A percentile compares a stretch with the other conserved stretches of the same genome.
These are phyloP conservation scores for Penicillium sp. DNA, from an alignment of 2,329 filamentous ascomycete species.

Conservation along the genomic window DNA sequence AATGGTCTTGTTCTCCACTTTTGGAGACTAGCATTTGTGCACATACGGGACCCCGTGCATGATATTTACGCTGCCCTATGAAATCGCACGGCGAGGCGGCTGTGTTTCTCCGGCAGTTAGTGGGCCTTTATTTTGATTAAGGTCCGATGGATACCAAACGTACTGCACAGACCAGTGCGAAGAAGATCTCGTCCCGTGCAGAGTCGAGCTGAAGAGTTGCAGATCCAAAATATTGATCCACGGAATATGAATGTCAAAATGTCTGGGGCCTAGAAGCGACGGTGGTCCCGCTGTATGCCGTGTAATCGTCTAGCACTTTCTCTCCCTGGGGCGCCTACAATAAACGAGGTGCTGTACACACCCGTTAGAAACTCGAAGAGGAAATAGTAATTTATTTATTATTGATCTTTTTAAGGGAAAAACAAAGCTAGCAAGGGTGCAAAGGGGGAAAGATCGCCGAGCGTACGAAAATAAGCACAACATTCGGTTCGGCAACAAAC, in stretches of 20 bases:
- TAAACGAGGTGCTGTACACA: background rate
- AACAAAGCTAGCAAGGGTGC: background rate
- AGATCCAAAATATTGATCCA: background rate
- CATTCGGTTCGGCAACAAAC: background rate
- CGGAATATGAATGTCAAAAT: too few species aligned
- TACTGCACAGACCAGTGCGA: constrained; percentile 5
- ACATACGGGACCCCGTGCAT: background rate
- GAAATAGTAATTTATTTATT: background rate
- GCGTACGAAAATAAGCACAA: constrained; percentile 4
- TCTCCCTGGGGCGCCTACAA: too few species aligned
- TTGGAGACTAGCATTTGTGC: background rate
- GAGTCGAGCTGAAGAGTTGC: constrained; percentile 3
- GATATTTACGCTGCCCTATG: background rate
- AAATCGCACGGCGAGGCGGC: background rate
- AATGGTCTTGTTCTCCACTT: constrained; percentile 2
- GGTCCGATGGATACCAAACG: background rate
- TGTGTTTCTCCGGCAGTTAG: background rate
- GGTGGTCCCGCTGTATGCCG: too few species aligned
- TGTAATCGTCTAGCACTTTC: too few species aligned
- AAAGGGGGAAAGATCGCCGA: background rate
- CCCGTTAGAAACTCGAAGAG: background rate
- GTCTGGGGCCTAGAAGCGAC: too few species aligned
- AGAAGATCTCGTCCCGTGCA: background rate
- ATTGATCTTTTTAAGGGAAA: too few species aligned
- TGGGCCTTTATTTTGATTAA: constrained; percentile 1